These are phyloP conservation scores for Coemansia asiatica DNA, from an alignment of 192 early-diverging fungal species.

Conservation along the genomic window DNA sequence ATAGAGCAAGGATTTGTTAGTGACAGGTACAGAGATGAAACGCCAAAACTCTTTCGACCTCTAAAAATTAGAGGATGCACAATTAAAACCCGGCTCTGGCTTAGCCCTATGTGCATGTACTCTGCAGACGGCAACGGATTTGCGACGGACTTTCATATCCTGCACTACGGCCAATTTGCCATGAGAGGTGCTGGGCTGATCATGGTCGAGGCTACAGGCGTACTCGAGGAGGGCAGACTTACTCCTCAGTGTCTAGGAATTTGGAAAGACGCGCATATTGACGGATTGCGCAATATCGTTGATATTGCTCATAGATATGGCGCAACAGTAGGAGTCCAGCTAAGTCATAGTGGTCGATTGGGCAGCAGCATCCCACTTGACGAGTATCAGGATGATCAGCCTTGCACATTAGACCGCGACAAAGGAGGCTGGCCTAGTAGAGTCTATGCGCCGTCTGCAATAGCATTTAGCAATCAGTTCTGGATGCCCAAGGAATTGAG, in stretches of 20 bases:
- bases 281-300: slow-evolving; percentile 38
- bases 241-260: slow-evolving; percentile 76
- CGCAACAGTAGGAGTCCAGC: slow-evolving; percentile 65
- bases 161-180: slow-evolving; percentile 67
- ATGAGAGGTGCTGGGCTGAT: slow-evolving; percentile 77
- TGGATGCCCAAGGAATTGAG: slow-evolving; percentile 57
- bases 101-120: slow-evolving; percentile 88
- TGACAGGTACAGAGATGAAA: slow-evolving; percentile 3
- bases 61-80: slow-evolving; percentile 64
- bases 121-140: slow-evolving; percentile 61
- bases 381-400: slow-evolving; percentile 3
- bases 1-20: slow-evolving; percentile 25
- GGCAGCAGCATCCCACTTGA: slow-evolving; percentile 44
- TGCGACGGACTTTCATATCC: slow-evolving; percentile 65
- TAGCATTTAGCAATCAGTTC: slow-evolving; percentile 41
- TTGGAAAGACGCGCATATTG: slow-evolving; percentile 79
- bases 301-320: slow-evolving; percentile 65
- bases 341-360: slow-evolving; percentile 85
- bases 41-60: slow-evolving; percentile 66
- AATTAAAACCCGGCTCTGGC: slow-evolving; percentile 73
- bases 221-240: slow-evolving; percentile 74
- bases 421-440: slow-evolving; percentile 72
- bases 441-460: slow-evolving; percentile 65
- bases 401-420: slow-evolving; percentile 15
- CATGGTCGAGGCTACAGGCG: slow-evolving; percentile 77